Conservation (phyloP, 2,329 filamentous ascomycete species). For the Fusarium keratoplasticum region DNA sequence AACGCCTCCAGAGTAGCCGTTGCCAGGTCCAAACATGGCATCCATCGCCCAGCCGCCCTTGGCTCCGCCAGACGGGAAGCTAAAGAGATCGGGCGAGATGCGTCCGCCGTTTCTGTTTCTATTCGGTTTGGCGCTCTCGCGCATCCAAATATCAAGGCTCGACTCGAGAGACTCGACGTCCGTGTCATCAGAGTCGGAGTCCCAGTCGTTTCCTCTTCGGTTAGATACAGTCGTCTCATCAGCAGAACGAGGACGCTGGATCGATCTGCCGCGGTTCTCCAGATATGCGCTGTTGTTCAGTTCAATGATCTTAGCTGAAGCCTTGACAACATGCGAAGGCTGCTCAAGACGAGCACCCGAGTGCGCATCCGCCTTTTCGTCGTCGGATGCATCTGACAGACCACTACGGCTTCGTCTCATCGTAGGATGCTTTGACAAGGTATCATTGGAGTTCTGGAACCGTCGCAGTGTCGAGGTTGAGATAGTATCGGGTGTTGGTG, state of each 20-base stretch:
- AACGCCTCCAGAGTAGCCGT: constrained; percentile 33
- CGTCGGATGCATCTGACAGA: constrained; percentile 45
- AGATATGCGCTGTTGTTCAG: constrained; percentile 36
- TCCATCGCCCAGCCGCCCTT: constrained; percentile 60
- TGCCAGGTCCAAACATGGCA: constrained; percentile 57
- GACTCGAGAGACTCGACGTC: constrained; percentile 58
- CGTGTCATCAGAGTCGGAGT: constrained; percentile 57
- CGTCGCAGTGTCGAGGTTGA: constrained; percentile 66
- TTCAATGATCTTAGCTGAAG: constrained; percentile 35
- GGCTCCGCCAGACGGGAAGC: constrained; percentile 58
- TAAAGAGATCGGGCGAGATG: constrained; percentile 65
- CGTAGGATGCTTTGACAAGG: constrained; percentile 50
- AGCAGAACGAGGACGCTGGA: constrained; percentile 59
- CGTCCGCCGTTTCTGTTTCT: constrained; percentile 42
- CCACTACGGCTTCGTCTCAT: constrained; percentile 47
- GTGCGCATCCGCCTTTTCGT: constrained; percentile 28
- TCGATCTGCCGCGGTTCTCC: constrained; percentile 34
- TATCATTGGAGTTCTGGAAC: constrained; percentile 64
- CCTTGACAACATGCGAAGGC: constrained; percentile 30
- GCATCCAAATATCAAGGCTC: constrained; percentile 69
- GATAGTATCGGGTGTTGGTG: constrained; percentile 70
- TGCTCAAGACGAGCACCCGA: constrained; percentile 32
- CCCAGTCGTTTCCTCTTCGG: constrained; percentile 56
- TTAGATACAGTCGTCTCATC: constrained; percentile 59
- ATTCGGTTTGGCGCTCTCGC: constrained; percentile 60